Conservation (phyloP, 2,329 filamentous ascomycete genomes). For the Diaporthe sp. region DNA sequence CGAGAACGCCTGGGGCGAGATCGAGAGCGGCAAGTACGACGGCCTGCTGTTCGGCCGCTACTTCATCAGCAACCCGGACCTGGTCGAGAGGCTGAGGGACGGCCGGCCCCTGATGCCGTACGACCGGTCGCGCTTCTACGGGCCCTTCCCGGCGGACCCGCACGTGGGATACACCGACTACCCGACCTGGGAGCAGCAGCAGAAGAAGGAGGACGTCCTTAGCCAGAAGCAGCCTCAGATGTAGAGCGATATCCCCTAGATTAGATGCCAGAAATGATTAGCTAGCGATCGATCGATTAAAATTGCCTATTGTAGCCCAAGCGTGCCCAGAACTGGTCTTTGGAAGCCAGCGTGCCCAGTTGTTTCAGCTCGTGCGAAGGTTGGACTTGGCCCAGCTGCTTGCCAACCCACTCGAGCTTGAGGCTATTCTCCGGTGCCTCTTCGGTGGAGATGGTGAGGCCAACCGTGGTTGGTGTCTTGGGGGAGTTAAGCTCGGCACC, state of each 20-base stretch:
- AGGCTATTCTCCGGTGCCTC: background rate
- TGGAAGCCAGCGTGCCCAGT: background rate
- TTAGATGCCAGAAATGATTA: background rate
- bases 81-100: slow-evolving; percentile 54
- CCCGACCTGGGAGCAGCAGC: slow-evolving; percentile 30
- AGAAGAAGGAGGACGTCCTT: slow-evolving; percentile 13
- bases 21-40: slow-evolving; percentile 45
- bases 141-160: slow-evolving; percentile 19
- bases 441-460: slow-evolving; percentile 3
- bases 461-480: background rate
- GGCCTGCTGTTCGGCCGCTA: slow-evolving; percentile 55
- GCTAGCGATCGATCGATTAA: background rate
- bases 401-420: background rate
- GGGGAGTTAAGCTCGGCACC: background rate
- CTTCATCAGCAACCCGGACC: slow-evolving; percentile 59
- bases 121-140: slow-evolving; percentile 54
- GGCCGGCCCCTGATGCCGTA: slow-evolving; percentile 53
- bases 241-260: background rate
- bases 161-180: slow-evolving; percentile 36
- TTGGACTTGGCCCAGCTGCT: background rate
- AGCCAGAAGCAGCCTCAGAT: slow-evolving; percentile 24
- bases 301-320: background rate
- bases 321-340: background rate
- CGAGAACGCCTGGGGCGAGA: slow-evolving; percentile 43
- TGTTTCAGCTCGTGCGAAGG: background rate